Percentiles rank a stretch among this genome's conserved stretches.
These are phyloP conservation scores for Musa balbisiana DNA, from an alignment of 202 grass and related monocot species.

Conservation along the genomic window DNA sequence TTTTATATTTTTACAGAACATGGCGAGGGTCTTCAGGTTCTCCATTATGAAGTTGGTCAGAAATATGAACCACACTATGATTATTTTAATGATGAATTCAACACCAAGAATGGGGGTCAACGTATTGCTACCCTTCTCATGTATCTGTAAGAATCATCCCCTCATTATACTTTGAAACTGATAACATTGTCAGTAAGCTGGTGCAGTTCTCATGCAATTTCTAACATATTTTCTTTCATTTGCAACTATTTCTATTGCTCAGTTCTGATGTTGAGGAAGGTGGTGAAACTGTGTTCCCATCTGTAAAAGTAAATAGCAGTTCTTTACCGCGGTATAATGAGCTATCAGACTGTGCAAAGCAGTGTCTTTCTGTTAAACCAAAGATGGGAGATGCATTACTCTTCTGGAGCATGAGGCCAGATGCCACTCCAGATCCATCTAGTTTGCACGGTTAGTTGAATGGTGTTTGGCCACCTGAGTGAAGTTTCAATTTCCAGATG, in stretches of 20 bases:
- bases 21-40: conserved; percentile 94
- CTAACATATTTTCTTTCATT: conserved; percentile 24
- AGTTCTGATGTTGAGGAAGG: conserved; percentile 99
- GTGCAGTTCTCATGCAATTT: conserved; percentile 3
- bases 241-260: conserved; percentile 24
- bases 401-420: conserved; percentile 98
- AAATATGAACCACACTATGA: conserved; percentile 92
- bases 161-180: background rate
- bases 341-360: conserved; percentile 77
- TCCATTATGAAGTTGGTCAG: conserved; percentile 97
- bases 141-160: conserved; percentile 71
- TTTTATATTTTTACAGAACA: conserved; percentile 36
- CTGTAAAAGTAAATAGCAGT: conserved; percentile 66
- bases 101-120: conserved; percentile 88
- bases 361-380: conserved; percentile 76
- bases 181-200: background rate
- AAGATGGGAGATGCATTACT: conserved; percentile 96
- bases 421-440: conserved; percentile 63
- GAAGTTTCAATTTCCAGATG: background rate
- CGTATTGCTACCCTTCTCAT: conserved; percentile 94
- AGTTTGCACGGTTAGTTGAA: conserved; percentile 73
- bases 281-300: conserved; percentile 90
- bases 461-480: background rate
- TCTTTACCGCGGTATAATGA: conserved; percentile 66
- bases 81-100: conserved; percentile 88